Conservation (phyloP, 805 yeast species). For the Clavispora vitiphila region DNA sequence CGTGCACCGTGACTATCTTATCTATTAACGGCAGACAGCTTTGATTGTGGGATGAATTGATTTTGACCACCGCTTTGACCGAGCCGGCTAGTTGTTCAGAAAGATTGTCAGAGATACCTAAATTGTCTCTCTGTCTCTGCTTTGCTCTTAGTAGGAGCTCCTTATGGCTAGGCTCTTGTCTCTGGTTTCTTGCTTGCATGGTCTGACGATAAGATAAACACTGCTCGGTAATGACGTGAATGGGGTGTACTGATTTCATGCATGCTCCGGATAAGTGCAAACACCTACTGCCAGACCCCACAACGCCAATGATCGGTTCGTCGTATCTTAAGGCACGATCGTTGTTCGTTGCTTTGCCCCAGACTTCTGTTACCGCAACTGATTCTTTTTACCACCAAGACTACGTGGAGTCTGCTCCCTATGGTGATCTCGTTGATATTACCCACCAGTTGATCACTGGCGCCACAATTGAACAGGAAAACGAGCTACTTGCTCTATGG, state of each 20-base stretch:
- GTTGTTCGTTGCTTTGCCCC: neutral
- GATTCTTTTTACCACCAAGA: slow-evolving; percentile 4
- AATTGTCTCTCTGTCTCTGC: slow-evolving; percentile 23
- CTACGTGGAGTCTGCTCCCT: slow-evolving; percentile 6
- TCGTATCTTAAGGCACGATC: neutral
- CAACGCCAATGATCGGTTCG: neutral
- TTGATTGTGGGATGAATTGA: slow-evolving; percentile 21
- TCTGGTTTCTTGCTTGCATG: neutral
- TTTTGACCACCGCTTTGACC: slow-evolving; percentile 18
- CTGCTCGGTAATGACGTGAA: neutral
- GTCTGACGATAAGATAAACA: neutral
- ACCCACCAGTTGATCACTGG: slow-evolving; percentile 8
- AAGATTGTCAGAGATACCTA: slow-evolving; percentile 22
- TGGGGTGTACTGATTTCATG: neutral
- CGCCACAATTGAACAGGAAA: slow-evolving; percentile 2
- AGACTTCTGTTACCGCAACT: neutral
- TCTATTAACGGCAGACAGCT: slow-evolving; percentile 20
- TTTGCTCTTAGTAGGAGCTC: slow-evolving; percentile 31
- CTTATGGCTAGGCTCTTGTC: slow-evolving; percentile 16
- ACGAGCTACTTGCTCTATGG: slow-evolving; percentile 25
- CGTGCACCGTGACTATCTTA: slow-evolving; percentile 38
- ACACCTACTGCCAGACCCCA: too few relatives aligned
- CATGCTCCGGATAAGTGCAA: too few relatives aligned
- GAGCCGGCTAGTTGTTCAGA: slow-evolving; percentile 23
- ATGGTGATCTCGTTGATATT: slow-evolving; percentile 6